Evolutionary conservation across 2,329 filamentous ascomycete genomes (phyloP).

Genomic region (Botryotinia globosa): DNA sequence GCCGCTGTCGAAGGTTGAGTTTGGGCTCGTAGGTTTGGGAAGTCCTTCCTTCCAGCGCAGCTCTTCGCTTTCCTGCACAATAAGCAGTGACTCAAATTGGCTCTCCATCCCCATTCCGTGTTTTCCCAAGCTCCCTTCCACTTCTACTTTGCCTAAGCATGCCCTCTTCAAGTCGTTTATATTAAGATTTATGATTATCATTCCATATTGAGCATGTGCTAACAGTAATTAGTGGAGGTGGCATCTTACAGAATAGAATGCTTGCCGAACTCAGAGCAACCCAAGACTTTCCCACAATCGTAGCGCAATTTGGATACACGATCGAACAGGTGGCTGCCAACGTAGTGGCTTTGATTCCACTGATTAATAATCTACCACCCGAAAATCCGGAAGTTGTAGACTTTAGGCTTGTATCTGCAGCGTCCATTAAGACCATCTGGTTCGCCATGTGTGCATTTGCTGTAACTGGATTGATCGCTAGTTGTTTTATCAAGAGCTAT

Average conservation of each 20-base stretch:
- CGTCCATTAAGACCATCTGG: constrained; percentile 53
- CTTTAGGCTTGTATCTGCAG: constrained; percentile 45
- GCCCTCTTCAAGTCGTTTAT: neutral
- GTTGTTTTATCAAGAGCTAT: constrained; percentile 47
- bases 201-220: neutral
- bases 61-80: neutral
- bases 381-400: neutral
- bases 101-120: neutral
- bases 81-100: no score
- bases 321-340: neutral
- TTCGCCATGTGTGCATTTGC: constrained; percentile 50
- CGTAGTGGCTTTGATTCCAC: neutral
- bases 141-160: neutral
- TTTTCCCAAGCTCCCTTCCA: neutral
- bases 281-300: neutral
- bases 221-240: neutral
- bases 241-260: neutral
- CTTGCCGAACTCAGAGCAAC: neutral
- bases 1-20: neutral
- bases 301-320: neutral
- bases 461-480: constrained; percentile 46
- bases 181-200: neutral
- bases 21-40: neutral
- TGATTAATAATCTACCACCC: neutral
- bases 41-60: neutral